Evolutionary conservation across 2,329 filamentous ascomycete species (phyloP).

Genomic region (Graphiopsis chlorocephala): DNA sequence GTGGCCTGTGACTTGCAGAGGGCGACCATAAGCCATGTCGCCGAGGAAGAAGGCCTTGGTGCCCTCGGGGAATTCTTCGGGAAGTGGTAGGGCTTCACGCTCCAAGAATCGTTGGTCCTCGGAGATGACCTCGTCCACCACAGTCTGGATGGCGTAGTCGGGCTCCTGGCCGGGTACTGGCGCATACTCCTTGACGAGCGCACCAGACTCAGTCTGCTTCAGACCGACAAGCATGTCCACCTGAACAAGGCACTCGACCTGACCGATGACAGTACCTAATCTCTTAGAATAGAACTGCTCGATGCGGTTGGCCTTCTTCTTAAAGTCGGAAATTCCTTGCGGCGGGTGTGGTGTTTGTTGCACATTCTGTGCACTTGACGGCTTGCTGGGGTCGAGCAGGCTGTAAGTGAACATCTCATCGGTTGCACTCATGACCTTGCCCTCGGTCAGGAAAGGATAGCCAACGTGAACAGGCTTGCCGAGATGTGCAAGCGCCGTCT

Average conservation of each 20-base stretch:
- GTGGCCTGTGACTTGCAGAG: conserved; percentile 78
- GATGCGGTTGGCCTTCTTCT: conserved; percentile 77
- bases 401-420: conserved; percentile 92
- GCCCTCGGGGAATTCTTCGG: conserved; percentile 83
- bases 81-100: conserved; percentile 78
- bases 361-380: conserved; percentile 48
- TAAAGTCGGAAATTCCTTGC: conserved; percentile 76
- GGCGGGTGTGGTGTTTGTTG: conserved; percentile 68
- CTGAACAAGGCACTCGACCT: conserved; percentile 84
- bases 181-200: conserved; percentile 88
- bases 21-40: conserved; percentile 87
- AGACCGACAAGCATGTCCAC: conserved; percentile 93
- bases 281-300: conserved; percentile 88
- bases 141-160: conserved; percentile 84
- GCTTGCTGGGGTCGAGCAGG: conserved; percentile 54
- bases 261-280: conserved; percentile 80
- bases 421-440: conserved; percentile 81
- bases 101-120: conserved; percentile 93
- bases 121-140: conserved; percentile 87
- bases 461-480: conserved; percentile 86
- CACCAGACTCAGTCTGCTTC: conserved; percentile 83
- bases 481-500: conserved; percentile 73
- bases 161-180: conserved; percentile 80
- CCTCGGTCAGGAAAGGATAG: conserved; percentile 93
- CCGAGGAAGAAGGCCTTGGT: conserved; percentile 90